Base-by-base conservation (phyloP, 176 grass and related monocot genomes). In the Saccharum officinarum region DNA sequence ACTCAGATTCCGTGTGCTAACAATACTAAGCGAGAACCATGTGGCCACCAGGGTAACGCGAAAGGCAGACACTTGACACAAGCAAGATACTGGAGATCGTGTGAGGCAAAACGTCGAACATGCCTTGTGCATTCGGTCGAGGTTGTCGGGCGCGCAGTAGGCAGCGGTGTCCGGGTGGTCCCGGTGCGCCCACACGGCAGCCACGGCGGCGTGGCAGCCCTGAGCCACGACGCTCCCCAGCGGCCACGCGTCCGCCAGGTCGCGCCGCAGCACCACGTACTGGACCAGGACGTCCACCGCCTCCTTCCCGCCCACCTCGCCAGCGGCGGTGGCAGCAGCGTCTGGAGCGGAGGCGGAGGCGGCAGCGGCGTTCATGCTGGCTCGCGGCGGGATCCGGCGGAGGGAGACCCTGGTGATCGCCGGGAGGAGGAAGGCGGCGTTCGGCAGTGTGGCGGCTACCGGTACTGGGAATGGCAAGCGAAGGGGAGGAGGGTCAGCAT, bases 111-210 rank as follows among this genome's bases (percentile, higher is more conserved):
- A 75, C 81, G 83, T 91, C 92, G 79, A 94, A 89, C 90, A 80
- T 33, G 88, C 88, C 92, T 96, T 96, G 92, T 96, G 94, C 97
- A 99, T 99, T 3, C 83, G 81, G 87, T 94, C 84, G 80, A 99
- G 64, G 77, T 92, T 94, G 76, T 30, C 71, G 0, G 90, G 84
- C 4, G 71, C 86, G 76, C 88, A 99, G 87, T 94, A 96, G 18
- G 73, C 64, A 5, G 73, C 60, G 33, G 90, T 92, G 42, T 96
- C 92, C 45, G 84, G 86, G 75, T 94, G 94, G 31, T 99, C 84
- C 54, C 90, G 87, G 67, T 94, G 76, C 8, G 61, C 72, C 92
- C 92, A 99, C 12, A 94, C 80, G 26, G 86, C 88, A 49, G 97
- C 86, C 5, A 99, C 88, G 15, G 90, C 85, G 26, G 93, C 93